Conservation (phyloP, 345 rosid species). For the Camelina laxa region DNA sequence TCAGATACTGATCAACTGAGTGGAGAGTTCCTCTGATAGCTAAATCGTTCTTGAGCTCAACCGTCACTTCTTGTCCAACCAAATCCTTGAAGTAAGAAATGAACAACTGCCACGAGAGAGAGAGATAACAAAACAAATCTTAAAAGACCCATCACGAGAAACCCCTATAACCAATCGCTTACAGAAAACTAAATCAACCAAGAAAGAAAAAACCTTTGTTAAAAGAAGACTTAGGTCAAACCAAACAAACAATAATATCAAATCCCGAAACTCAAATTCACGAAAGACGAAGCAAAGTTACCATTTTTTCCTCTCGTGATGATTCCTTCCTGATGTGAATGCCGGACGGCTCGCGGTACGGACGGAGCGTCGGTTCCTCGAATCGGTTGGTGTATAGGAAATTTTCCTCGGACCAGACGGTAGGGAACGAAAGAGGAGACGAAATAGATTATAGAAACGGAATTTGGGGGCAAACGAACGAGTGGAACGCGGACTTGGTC, state of each 20-base stretch:
- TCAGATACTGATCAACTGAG: slow-evolving; percentile 98
- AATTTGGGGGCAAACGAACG: no score
- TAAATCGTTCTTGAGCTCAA: slow-evolving; percentile 97
- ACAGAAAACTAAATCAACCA: neutral
- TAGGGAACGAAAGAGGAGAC: no score
- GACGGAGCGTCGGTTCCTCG: no score
- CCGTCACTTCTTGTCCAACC: slow-evolving; percentile 99
- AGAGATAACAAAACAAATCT: neutral
- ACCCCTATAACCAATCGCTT: slow-evolving; percentile 20
- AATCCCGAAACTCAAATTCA: neutral
- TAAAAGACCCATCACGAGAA: slow-evolving; percentile 10
- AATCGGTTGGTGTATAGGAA: no score
- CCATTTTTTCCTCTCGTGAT: slow-evolving; percentile 29
- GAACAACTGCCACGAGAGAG: slow-evolving; percentile 70
- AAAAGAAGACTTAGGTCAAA: slow-evolving; percentile 8
- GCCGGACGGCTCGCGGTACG: no score
- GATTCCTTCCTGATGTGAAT: no score
- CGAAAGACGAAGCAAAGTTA: slow-evolving; percentile 21
- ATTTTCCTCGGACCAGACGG: no score
- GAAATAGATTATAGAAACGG: no score
- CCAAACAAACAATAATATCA: neutral
- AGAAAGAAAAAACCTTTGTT: slow-evolving; percentile 22
- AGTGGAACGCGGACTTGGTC: no score
- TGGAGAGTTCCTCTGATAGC: slow-evolving; percentile 99
- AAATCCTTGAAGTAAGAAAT: slow-evolving; percentile 99